A percentile compares a stretch with the other conserved stretches of the same genome.
Evolutionary conservation across 306 rosid genomes (phyloP).

Genomic region (Argentina anserina): DNA sequence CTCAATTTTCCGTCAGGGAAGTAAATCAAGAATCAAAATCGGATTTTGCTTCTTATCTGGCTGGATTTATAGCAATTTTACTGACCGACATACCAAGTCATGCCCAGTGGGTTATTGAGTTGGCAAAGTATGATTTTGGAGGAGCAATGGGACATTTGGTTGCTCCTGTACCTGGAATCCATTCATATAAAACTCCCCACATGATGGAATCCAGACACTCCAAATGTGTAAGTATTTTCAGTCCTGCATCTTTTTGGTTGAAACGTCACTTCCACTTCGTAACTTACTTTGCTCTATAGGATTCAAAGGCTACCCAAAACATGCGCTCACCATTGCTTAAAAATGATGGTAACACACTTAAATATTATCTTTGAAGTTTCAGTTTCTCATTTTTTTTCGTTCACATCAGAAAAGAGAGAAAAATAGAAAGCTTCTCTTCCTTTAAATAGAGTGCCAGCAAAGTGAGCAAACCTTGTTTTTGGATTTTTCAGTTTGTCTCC

Average conservation of each 20-base stretch:
- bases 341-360: neutral
- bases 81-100: constrained; percentile 63
- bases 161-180: constrained; percentile 76
- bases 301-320: constrained; percentile 5
- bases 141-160: constrained; percentile 67
- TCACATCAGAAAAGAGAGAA: neutral
- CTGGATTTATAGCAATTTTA: constrained; percentile 80
- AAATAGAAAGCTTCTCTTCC: neutral
- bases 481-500: neutral
- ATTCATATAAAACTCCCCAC: constrained; percentile 43
- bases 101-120: constrained; percentile 64
- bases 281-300: constrained; percentile 1
- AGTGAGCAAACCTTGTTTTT: neutral
- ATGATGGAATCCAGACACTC: constrained; percentile 30
- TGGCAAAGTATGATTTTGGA: constrained; percentile 70
- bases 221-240: constrained; percentile 35
- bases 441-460: neutral
- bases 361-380: constrained; percentile 11
- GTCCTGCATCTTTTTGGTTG: constrained; percentile 10
- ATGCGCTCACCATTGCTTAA: neutral
- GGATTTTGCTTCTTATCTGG: constrained; percentile 75
- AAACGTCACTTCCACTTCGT: constrained; percentile 3
- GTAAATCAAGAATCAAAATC: constrained; percentile 34
- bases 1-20: constrained; percentile 28
- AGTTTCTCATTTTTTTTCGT: neutral